A percentile compares a stretch with the other conserved stretches of the same genome.
Conservation (phyloP, 768 basidiomycete species). For the Suillus luteus region DNA sequence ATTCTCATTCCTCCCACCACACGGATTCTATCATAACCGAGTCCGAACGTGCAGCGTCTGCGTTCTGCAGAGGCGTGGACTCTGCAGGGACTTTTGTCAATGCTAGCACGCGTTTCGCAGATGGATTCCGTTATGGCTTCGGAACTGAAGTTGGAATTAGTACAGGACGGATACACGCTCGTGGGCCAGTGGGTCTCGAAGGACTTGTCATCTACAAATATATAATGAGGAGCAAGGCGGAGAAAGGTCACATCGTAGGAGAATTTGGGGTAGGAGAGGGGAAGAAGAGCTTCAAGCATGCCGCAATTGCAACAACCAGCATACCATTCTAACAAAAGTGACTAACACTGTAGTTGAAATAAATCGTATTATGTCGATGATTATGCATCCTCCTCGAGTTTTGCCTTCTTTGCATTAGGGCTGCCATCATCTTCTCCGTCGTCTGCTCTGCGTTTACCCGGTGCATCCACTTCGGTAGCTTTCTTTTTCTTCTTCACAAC, state of each 20-base stretch:
- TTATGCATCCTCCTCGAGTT: conserved; percentile 43
- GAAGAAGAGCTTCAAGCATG: conserved; percentile 76
- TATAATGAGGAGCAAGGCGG: conserved; percentile 75
- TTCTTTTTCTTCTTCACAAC: conserved; percentile 88
- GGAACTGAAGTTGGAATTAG: conserved; percentile 98
- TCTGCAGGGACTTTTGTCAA: conserved; percentile 93
- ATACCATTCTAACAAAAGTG: conserved; percentile 27
- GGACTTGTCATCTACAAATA: conserved; percentile 97
- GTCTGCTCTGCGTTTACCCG: conserved; percentile 73
- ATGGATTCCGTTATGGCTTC: conserved; percentile 95
- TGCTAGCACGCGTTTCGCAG: conserved; percentile 93
- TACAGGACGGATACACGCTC: conserved; percentile 94
- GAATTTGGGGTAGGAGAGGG: conserved; percentile 78
- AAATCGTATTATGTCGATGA: conserved; percentile 16
- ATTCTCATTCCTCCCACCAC: conserved; percentile 91
- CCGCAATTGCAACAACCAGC: conserved; percentile 22
- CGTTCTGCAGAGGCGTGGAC: conserved; percentile 87
- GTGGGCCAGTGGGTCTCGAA: conserved; percentile 94
- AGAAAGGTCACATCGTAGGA: conserved; percentile 78
- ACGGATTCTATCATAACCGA: conserved; percentile 94
- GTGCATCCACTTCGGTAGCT: conserved; percentile 37
- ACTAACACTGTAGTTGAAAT: background rate
- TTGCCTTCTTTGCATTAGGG: conserved; percentile 61
- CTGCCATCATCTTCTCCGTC: conserved; percentile 43
- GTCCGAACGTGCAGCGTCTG: conserved; percentile 57